A percentile compares a stretch with the other conserved stretches of the same genome.
phyloP scores from a whole-genome alignment of 495 filamentous ascomycete genomes.

The Geopyxis carbonaria region DNA sequence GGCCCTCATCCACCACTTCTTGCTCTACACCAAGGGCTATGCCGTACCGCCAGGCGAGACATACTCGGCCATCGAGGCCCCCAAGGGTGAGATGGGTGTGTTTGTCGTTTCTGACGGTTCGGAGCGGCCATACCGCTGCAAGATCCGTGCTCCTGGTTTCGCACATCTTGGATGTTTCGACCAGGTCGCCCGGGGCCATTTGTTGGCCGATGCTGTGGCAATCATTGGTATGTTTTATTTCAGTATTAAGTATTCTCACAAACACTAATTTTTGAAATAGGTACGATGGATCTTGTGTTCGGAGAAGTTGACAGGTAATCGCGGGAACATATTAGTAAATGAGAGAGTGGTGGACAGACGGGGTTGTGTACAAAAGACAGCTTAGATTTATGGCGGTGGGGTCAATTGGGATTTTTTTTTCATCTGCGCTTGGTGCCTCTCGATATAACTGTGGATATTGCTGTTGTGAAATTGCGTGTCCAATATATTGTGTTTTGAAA shows the following conservation, averaged over 20 bases:
- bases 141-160: slow-evolving; percentile 93
- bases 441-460: too few species aligned
- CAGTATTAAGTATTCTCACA: too few species aligned
- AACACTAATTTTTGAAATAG: too few species aligned
- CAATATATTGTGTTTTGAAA: too few species aligned
- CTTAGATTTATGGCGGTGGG: too few species aligned
- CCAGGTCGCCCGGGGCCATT: slow-evolving; percentile 75
- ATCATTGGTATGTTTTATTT: too few species aligned
- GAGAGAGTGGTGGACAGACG: neutral
- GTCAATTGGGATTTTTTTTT: too few species aligned
- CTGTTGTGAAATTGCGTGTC: too few species aligned
- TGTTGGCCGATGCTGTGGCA: slow-evolving; percentile 90
- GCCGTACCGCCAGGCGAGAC: slow-evolving; percentile 96
- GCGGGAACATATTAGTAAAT: too few species aligned
- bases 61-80: slow-evolving; percentile 92
- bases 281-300: slow-evolving; percentile 77
- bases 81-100: slow-evolving; percentile 99
- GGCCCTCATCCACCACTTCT: slow-evolving; percentile 96
- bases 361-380: neutral
- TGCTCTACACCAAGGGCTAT: slow-evolving; percentile 96
- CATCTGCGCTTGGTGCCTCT: too few species aligned
- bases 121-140: slow-evolving; percentile 92
- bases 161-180: slow-evolving; percentile 91
- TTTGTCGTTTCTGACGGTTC: slow-evolving; percentile 92
- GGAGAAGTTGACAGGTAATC: slow-evolving; percentile 51